These are phyloP conservation scores for Colletotrichum sp. DNA, from an alignment of 2,329 filamentous ascomycete species.

Conservation along the genomic window DNA sequence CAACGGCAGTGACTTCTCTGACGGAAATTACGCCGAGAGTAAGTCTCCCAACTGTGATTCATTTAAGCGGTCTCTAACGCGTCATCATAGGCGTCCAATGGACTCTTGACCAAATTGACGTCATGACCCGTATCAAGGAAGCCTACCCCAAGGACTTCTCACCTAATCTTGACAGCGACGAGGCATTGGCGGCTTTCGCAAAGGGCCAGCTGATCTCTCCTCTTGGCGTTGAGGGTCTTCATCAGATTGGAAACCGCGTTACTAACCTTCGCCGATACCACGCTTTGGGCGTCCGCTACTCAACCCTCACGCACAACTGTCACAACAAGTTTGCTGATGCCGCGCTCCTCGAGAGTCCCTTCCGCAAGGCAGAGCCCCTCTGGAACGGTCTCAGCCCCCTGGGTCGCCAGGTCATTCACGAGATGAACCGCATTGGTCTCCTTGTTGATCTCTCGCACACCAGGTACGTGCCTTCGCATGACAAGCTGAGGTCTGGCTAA, in stretches of 20 bases:
- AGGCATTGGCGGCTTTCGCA: slow-evolving; percentile 67
- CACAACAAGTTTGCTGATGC: slow-evolving; percentile 91
- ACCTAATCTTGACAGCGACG: slow-evolving; percentile 61
- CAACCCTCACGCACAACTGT: slow-evolving; percentile 91
- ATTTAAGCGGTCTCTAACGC: not conserved
- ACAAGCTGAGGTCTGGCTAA: not conserved
- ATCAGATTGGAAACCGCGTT: slow-evolving; percentile 89
- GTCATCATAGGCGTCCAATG: slow-evolving; percentile 59
- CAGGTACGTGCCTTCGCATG: slow-evolving; percentile 33
- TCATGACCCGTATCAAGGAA: slow-evolving; percentile 68
- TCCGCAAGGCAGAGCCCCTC: slow-evolving; percentile 57
- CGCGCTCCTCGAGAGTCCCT: slow-evolving; percentile 66
- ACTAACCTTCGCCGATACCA: slow-evolving; percentile 79
- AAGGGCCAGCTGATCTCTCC: slow-evolving; percentile 75
- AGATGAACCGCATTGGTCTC: slow-evolving; percentile 96
- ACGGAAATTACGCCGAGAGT: slow-evolving; percentile 74
- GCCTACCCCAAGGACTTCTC: slow-evolving; percentile 76
- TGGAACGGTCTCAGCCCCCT: slow-evolving; percentile 76
- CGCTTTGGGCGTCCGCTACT: slow-evolving; percentile 82
- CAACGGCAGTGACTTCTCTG: slow-evolving; percentile 75
- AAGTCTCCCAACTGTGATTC: slow-evolving; percentile 31
- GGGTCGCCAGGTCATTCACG: slow-evolving; percentile 73
- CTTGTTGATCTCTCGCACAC: slow-evolving; percentile 87
- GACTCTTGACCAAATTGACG: slow-evolving; percentile 78
- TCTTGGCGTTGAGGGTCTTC: slow-evolving; percentile 83